Base-by-base conservation (phyloP, 345 rosid species). In the Arabidopsis arenosa region DNA sequence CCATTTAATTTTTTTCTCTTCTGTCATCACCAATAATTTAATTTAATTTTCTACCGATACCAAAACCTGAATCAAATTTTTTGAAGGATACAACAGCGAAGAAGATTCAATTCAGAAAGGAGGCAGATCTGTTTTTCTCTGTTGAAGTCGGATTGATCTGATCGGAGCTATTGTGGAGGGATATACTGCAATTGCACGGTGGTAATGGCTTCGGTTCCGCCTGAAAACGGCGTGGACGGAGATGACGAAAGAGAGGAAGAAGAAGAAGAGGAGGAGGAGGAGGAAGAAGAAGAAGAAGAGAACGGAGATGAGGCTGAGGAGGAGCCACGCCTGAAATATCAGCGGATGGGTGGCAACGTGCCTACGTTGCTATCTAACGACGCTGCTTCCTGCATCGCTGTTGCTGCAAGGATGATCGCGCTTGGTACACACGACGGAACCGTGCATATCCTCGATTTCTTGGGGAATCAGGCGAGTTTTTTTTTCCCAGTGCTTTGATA, bases 361-460 rank as follows among this genome's bases (percentile, higher is more conserved):
- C 99, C 97, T 51, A 47, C 87, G 44, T 82, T 96, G 66, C 84
- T 96, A n/a, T 82, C 96, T 26, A 88, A 80, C 79, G 97, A 93
- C 36, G 97, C 97, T 13, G 97, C 99, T 33, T 90, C 98, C 33
- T 96, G 97, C 81, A 82, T 96, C 73, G 86, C 99, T 32, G 92
- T 93, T 5, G 98, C 97, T 2, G 97, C 94, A 70, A 85, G 99
- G 47, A 91, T 96, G 99, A 91, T 96, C 83, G 98, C 97, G 6
- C 97, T 96, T 51, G 99, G 99, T 32, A 91, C 98, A 2, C 92
- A 86, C 51, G 96, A 77, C 45, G 99, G 99, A 13, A 80, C 89
- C 17, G 91, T 96, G 6, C 96, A 89, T 79, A 93, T 96, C 75
- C 98, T 96, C 67, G 99, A 93, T 86, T 96, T 96, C 67, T 84